Evolutionary conservation across 805 yeast species (phyloP), one percentile per base, ranked within the genome.

Genomic region (Yamadazyma scolyti): DNA sequence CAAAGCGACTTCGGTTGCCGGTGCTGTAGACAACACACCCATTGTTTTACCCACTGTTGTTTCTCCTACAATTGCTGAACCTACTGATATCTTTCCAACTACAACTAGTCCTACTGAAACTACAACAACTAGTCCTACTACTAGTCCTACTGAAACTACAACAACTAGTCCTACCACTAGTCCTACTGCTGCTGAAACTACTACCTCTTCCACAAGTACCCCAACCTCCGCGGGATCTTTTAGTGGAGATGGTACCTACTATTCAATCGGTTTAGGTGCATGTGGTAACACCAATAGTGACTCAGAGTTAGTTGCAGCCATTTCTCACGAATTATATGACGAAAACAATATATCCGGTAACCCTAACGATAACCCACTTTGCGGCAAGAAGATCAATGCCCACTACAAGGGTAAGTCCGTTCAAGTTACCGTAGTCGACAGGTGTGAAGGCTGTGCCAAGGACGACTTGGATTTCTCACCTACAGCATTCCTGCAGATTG

Each of bases 381-480:
- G 82, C 53, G 81, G 80, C 31, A 68, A 63, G 53, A 52, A 64
- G 46, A 72, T 75, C 45, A 56, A 53, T 28, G 73, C 74, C 21
- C 46, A 44, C 45, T 68, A 66, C 45, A 54, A 56, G 35, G 77
- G 72, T 29, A 71, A 71, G 47, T 56, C 75, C 10, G 80, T 75
- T 36, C 65, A 60, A 25, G 83, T 77, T 28, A 69, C 71, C 14
- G 77, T 77, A 29, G 71, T 65, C 23, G 83, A 77, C 54, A 57
- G 69, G 40, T 78, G 83, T 56, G 71, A 60, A 32, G 79, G 74
- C 15, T 78, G 83, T 47, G 40, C 52, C 16, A 47, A 54, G 30
- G 51, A 71, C 36, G 74, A 68, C 44, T 67, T 77, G 37, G 83
- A 77, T 45, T 62, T 78, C 34, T 72, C 81, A n/a, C 82, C 82